Conservation (phyloP, 306 rosid genomes). For the Inga leiocalycina region DNA sequence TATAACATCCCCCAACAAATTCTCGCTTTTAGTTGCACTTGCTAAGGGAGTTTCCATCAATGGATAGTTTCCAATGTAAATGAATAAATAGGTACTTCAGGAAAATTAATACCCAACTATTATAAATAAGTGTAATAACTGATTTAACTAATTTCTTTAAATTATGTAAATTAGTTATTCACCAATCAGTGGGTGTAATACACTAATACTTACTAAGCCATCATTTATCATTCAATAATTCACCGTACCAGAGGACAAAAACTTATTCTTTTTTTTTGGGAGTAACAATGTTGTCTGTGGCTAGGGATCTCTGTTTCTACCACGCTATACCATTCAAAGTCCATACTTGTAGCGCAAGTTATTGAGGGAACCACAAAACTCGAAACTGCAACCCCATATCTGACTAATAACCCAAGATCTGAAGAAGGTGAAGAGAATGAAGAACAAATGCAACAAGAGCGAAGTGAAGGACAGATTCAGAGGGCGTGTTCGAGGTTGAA, state of each 20-base stretch:
- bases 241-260: neutral
- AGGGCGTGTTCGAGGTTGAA: conserved; percentile 29
- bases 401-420: neutral
- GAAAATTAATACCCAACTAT: too few species aligned
- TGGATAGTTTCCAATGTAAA: too few species aligned
- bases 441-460: neutral
- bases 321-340: conserved; percentile 31
- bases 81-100: too few species aligned
- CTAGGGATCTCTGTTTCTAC: conserved; percentile 32
- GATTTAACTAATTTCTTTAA: too few species aligned
- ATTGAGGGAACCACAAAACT: conserved; percentile 9
- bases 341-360: conserved; percentile 2
- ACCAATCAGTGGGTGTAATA: too few species aligned
- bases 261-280: neutral
- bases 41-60: too few species aligned
- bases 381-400: conserved; percentile 26
- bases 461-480: neutral
- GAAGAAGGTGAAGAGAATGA: neutral
- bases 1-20: too few species aligned
- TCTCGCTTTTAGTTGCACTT: too few species aligned
- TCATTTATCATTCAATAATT: neutral
- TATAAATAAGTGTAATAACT: too few species aligned
- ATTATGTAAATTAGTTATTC: too few species aligned
- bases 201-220: neutral
- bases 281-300: neutral